Percentiles rank a stretch among this genome's conserved stretches.
Conservation (phyloP, 345 rosid species). For the Limnanthes douglasii region DNA sequence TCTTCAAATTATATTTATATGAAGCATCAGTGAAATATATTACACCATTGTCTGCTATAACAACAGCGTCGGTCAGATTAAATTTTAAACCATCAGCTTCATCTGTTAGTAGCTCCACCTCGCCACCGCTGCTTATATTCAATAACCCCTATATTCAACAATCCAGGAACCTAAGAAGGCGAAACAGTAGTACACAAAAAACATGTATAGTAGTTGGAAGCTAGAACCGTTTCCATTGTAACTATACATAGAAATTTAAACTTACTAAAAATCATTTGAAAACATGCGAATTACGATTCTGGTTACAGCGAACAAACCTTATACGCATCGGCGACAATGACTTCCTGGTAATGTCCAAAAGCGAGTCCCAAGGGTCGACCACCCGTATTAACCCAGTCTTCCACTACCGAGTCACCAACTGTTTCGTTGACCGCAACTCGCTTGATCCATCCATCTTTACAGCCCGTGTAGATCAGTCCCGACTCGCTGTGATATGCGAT, state of each 20-base stretch:
- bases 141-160: constrained; percentile 78
- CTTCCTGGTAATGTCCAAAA: constrained; percentile 20
- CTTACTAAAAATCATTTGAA: too few relatives aligned
- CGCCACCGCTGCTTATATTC: constrained; percentile 29
- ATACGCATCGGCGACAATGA: constrained; percentile 56
- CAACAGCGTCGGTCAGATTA: constrained; percentile 46
- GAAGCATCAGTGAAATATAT: constrained; percentile 83
- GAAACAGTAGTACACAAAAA: neutral
- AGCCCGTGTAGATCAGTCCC: constrained; percentile 26
- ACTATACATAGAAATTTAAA: too few relatives aligned
- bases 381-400: constrained; percentile 52
- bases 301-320: constrained; percentile 33
- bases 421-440: constrained; percentile 36
- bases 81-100: constrained; percentile 57
- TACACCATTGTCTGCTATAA: constrained; percentile 43
- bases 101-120: constrained; percentile 30
- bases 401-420: constrained; percentile 37
- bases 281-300: too few relatives aligned
- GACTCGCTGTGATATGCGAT: constrained; percentile 18
- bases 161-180: neutral
- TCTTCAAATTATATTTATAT: constrained; percentile 17
- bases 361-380: constrained; percentile 83
- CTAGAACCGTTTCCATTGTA: too few relatives aligned
- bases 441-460: constrained; percentile 55
- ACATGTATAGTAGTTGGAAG: too few relatives aligned